These are phyloP conservation scores for Leishmania guyanensis DNA, from an alignment of 208 protist genomes.

Conservation along the genomic window DNA sequence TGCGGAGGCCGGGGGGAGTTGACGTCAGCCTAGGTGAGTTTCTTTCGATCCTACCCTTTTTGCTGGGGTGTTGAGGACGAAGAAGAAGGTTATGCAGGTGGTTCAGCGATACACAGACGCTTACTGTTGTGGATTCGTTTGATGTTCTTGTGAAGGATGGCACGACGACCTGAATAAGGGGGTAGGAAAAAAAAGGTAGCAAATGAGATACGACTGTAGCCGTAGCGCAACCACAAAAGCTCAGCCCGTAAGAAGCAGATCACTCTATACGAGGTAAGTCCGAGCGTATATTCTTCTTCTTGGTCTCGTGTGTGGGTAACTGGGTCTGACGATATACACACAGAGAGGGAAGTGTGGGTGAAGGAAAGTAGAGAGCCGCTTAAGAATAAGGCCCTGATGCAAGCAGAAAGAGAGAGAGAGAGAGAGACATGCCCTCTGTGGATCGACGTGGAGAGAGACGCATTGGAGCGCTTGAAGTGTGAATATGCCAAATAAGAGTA, in stretches of 20 bases:
- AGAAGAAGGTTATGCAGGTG: neutral
- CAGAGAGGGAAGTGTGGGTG: no score
- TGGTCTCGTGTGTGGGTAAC: no score
- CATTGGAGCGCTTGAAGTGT: neutral
- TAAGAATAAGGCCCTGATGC: no score
- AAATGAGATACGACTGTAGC: neutral
- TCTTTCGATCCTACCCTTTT: neutral
- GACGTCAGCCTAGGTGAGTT: neutral
- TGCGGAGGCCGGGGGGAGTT: neutral
- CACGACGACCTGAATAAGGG: no score
- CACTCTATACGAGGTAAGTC: neutral
- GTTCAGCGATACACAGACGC: neutral
- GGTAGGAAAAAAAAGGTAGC: neutral
- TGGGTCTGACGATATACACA: no score
- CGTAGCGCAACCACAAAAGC: neutral
- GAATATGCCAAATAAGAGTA: neutral
- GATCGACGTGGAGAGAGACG: no score
- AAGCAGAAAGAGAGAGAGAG: no score
- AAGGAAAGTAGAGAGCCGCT: no score
- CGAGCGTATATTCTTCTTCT: no score
- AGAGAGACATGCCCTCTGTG: neutral
- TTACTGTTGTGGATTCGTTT: neutral
- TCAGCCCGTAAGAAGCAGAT: neutral
- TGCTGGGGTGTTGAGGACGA: neutral
- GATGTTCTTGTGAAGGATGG: no score